Conservation (phyloP, 192 early-diverging fungal species). For the Martensiomyces pterosporus region DNA sequence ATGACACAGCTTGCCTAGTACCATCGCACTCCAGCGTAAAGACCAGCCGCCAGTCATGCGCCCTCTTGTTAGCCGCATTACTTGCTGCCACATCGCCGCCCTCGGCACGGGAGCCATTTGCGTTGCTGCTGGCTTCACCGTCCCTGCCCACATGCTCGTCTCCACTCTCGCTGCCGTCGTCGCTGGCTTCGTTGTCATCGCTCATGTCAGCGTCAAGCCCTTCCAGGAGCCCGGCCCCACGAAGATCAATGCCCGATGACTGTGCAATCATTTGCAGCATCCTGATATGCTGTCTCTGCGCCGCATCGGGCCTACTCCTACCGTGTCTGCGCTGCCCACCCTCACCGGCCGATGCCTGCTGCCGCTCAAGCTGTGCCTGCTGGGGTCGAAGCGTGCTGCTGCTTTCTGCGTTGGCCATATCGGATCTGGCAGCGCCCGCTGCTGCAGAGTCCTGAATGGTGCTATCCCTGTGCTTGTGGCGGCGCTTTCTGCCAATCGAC, state of each 20-base stretch:
- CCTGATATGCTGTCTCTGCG: slow-evolving; percentile 11
- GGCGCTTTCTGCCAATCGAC: background rate
- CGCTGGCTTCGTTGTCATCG: slow-evolving; percentile 16
- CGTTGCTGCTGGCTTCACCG: background rate
- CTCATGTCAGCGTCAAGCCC: slow-evolving; percentile 14
- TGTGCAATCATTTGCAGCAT: slow-evolving; percentile 41
- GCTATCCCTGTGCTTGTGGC: background rate
- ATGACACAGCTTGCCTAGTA: slow-evolving; percentile 6
- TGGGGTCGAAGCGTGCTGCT: too few species aligned
- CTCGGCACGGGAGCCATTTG: slow-evolving; percentile 4
- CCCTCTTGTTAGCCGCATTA: slow-evolving; percentile 21
- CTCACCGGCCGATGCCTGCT: background rate
- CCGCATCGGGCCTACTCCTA: background rate
- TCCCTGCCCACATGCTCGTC: slow-evolving; percentile 30
- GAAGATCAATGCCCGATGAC: slow-evolving; percentile 30
- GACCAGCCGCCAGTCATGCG: slow-evolving; percentile 22
- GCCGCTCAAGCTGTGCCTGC: slow-evolving; percentile 9
- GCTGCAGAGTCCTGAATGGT: slow-evolving; percentile 1
- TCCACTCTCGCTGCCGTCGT: slow-evolving; percentile 31
- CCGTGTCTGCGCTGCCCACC: background rate
- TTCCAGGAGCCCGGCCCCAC: slow-evolving; percentile 20
- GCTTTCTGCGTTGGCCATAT: too few species aligned
- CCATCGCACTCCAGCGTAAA: slow-evolving; percentile 12
- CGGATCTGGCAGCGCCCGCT: too few species aligned
- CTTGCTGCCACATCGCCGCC: slow-evolving; percentile 5